Percentiles rank a stretch among this genome's conserved stretches.
Evolutionary conservation across 2,329 filamentous ascomycete species (phyloP).

Genomic region (Fusarium burgessii): DNA sequence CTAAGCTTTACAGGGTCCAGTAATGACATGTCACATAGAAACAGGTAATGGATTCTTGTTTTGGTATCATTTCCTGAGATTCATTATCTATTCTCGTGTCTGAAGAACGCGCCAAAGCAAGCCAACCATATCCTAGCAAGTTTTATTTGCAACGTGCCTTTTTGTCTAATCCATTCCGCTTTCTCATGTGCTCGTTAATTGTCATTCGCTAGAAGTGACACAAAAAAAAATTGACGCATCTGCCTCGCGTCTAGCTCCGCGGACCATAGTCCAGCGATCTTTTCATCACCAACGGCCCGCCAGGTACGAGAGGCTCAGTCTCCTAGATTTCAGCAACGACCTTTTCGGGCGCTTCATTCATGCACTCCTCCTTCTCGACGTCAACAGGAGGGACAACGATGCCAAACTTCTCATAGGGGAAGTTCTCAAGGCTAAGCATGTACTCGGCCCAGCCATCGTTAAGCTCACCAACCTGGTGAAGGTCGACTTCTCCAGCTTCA

Average conservation of each 20-base stretch:
- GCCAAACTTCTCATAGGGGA: conserved; percentile 70
- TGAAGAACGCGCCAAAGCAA: background rate
- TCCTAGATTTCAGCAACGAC: conserved; percentile 31
- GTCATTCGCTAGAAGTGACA: conserved; percentile 8
- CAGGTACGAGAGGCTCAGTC: conserved; percentile 14
- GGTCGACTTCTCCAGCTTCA: conserved; percentile 68
- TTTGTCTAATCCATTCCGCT: conserved; percentile 16
- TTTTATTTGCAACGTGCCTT: background rate
- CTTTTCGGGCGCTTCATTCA: conserved; percentile 51
- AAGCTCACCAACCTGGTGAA: conserved; percentile 67
- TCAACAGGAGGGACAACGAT: conserved; percentile 61
- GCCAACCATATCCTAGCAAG: conserved; percentile 4
- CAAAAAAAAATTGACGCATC: background rate
- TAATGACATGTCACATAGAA: conserved; percentile 1
- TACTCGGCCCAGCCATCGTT: conserved; percentile 73
- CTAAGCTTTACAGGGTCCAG: background rate
- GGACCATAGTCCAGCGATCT: background rate
- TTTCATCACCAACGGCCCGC: conserved; percentile 3
- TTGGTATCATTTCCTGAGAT: conserved; percentile 9
- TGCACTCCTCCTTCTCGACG: conserved; percentile 58
- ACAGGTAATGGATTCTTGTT: background rate
- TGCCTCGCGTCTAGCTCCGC: background rate
- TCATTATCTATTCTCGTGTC: conserved; percentile 1
- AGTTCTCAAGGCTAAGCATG: conserved; percentile 61
- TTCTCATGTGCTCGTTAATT: background rate